These are phyloP conservation scores for Solanum dulcamara DNA, from an alignment of 257 asterid species.

Conservation along the genomic window DNA sequence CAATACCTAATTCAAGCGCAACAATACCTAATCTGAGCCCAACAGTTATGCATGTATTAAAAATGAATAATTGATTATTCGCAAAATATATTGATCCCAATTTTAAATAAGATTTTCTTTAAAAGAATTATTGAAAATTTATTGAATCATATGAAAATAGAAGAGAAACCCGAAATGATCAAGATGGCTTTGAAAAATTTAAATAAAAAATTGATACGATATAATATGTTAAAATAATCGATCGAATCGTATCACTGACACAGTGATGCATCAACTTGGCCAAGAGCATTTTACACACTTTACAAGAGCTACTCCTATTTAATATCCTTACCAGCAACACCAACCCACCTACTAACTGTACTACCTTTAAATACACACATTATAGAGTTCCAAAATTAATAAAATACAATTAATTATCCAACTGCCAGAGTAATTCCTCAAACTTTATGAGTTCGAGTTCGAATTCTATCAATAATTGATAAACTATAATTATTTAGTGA, in stretches of 20 bases:
- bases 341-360: background rate
- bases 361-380: background rate
- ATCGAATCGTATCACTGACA: background rate
- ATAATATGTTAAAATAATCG: background rate
- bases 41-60: too few species aligned
- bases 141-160: background rate
- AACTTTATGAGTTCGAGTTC: background rate
- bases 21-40: too few species aligned
- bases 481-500: background rate
- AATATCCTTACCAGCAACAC: background rate
- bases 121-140: background rate
- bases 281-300: background rate
- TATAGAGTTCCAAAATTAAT: background rate
- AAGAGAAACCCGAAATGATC: background rate
- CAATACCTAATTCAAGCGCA: too few species aligned
- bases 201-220: background rate
- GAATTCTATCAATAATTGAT: background rate
- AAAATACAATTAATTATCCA: background rate
- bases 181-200: background rate
- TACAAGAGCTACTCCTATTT: background rate
- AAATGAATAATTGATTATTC: too few species aligned
- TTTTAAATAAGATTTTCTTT: too few species aligned
- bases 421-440: background rate
- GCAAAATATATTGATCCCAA: too few species aligned
- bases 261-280: background rate